A percentile compares a stretch with the other conserved stretches of the same genome.
phyloP scores from a whole-genome alignment of 2,329 filamentous ascomycete species.

The Rugonectria rugulosa region DNA sequence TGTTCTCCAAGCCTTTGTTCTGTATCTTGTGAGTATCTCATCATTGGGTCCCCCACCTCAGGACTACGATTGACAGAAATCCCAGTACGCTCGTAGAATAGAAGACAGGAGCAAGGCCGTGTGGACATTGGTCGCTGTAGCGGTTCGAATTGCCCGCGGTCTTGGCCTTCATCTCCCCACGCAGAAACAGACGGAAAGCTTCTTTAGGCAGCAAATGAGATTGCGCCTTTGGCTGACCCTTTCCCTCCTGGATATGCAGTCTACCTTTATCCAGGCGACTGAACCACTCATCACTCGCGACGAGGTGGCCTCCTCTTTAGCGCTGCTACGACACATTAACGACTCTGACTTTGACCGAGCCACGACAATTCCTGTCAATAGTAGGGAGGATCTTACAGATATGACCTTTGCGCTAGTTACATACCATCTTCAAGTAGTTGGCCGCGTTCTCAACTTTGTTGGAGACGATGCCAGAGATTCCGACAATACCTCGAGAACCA shows the following conservation, averaged over 20 bases:
- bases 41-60: too few species aligned
- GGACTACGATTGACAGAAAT: too few species aligned
- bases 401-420: conserved; percentile 20
- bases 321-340: conserved; percentile 14
- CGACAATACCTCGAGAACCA: background rate
- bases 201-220: conserved; percentile 23
- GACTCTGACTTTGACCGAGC: conserved; percentile 18
- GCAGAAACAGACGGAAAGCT: background rate
- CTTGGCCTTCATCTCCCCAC: conserved; percentile 11
- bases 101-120: conserved; percentile 14
- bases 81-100: conserved; percentile 17
- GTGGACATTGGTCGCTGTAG: conserved; percentile 18
- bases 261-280: conserved; percentile 11
- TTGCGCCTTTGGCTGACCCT: conserved; percentile 20
- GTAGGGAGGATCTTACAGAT: conserved; percentile 22
- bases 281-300: conserved; percentile 13
- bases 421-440: conserved; percentile 11
- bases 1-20: conserved; percentile 40
- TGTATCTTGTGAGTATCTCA: conserved; percentile 30
- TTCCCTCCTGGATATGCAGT: conserved; percentile 21
- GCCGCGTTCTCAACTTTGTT: conserved; percentile 7
- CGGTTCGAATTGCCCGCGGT: conserved; percentile 16
- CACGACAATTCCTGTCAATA: conserved; percentile 2
- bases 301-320: conserved; percentile 1
- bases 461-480: background rate